Evolutionary conservation across 225 moss, liverwort and hornwort genomes (phyloP).

Genomic region (Neckera pumila): DNA sequence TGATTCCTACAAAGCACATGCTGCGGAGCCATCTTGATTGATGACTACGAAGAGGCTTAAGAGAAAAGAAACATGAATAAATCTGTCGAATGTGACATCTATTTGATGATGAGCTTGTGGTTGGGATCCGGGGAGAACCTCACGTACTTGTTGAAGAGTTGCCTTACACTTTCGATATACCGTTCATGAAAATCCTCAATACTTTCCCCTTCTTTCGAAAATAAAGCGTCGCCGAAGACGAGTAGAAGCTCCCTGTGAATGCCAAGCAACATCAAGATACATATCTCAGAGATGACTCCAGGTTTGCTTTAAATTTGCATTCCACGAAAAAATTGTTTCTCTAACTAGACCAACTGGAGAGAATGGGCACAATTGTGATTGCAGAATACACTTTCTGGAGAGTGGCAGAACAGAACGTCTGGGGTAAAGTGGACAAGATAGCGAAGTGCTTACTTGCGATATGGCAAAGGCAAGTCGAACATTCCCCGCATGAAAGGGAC

Average conservation of each 20-base stretch:
- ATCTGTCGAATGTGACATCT: not conserved
- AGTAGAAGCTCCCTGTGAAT: constrained; percentile 44
- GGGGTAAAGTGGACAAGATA: not conserved
- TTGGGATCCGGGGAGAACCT: constrained; percentile 42
- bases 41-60: not conserved
- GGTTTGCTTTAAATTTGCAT: not conserved
- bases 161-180: constrained; percentile 43
- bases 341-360: not conserved
- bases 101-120: constrained; percentile 51
- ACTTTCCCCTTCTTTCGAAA: constrained; percentile 58
- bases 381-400: not conserved
- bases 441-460: constrained; percentile 44
- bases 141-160: constrained; percentile 52
- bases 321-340: not conserved
- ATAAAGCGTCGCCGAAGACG: constrained; percentile 71
- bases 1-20: not conserved
- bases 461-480: constrained; percentile 62
- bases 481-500: constrained; percentile 88
- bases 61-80: not conserved
- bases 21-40: not conserved
- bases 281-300: not conserved
- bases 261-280: not conserved
- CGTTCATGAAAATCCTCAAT: constrained; percentile 57
- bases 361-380: not conserved
- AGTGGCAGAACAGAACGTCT: not conserved